phyloP scores from a whole-genome alignment of 192 early-diverging fungal species.

The Paraglomus brasilianum region DNA sequence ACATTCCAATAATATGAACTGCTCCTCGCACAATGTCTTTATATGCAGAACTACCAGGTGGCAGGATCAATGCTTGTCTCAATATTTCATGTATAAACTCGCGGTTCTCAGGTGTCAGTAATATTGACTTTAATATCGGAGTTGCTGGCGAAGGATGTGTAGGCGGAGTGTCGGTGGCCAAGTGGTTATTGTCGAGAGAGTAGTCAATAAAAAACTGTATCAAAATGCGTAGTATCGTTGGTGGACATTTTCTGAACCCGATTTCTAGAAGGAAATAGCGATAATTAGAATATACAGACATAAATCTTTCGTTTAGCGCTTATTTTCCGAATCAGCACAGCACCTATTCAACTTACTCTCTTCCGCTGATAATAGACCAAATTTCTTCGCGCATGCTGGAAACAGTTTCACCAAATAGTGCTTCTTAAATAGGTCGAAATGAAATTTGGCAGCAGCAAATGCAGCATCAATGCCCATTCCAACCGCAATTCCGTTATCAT shows the following conservation, averaged over 20 bases:
- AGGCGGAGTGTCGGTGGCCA: slow-evolving; percentile 33
- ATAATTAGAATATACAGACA: not conserved
- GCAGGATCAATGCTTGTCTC: slow-evolving; percentile 66
- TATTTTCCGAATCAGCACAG: too few species aligned
- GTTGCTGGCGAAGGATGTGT: slow-evolving; percentile 55
- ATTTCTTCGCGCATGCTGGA: slow-evolving; percentile 54
- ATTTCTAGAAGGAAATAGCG: slow-evolving; percentile 33
- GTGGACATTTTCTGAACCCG: slow-evolving; percentile 69
- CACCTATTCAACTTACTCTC: slow-evolving; percentile 44
- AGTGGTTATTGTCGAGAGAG: slow-evolving; percentile 57
- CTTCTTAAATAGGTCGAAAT: slow-evolving; percentile 71
- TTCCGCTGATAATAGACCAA: slow-evolving; percentile 43
- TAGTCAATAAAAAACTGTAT: slow-evolving; percentile 66
- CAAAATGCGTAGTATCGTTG: slow-evolving; percentile 62
- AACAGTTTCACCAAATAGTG: slow-evolving; percentile 71
- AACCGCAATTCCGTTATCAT: slow-evolving; percentile 57
- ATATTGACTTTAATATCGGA: slow-evolving; percentile 60
- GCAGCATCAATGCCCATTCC: slow-evolving; percentile 61
- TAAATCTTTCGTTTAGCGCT: not conserved
- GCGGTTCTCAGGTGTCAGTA: slow-evolving; percentile 53
- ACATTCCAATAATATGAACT: slow-evolving; percentile 64
- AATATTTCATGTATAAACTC: slow-evolving; percentile 80
- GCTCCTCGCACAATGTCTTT: slow-evolving; percentile 66
- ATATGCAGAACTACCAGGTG: slow-evolving; percentile 52
- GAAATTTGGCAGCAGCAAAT: slow-evolving; percentile 55